Evolutionary conservation across 805 yeast species (phyloP).

Genomic region (Henningerozyma blattae): DNA sequence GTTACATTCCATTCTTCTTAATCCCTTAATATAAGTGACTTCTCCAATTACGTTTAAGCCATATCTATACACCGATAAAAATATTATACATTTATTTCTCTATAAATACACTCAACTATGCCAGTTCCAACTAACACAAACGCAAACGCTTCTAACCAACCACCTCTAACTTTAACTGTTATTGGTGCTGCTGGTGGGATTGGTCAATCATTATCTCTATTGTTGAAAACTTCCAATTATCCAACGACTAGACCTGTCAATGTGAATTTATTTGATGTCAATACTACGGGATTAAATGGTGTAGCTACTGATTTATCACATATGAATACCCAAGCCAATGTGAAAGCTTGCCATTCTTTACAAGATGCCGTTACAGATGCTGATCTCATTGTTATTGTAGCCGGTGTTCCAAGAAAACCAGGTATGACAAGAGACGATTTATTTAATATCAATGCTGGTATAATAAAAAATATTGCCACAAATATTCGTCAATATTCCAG

Average conservation of each 20-base stretch:
- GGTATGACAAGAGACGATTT: slow-evolving; percentile 85
- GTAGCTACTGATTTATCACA: slow-evolving; percentile 74
- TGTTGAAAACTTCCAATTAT: slow-evolving; percentile 57
- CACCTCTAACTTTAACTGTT: slow-evolving; percentile 1
- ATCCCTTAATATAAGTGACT: no score
- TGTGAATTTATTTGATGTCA: slow-evolving; percentile 56
- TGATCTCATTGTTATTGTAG: slow-evolving; percentile 80
- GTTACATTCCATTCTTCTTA: no score
- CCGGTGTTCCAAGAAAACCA: slow-evolving; percentile 84
- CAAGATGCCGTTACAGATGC: slow-evolving; percentile 61
- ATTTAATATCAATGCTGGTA: slow-evolving; percentile 73
- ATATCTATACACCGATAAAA: no score
- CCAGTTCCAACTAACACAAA: no score
- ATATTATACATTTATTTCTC: no score
- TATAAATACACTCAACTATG: no score
- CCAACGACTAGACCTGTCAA: slow-evolving; percentile 16
- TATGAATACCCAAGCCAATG: slow-evolving; percentile 63
- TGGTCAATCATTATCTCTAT: slow-evolving; percentile 59
- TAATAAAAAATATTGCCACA: slow-evolving; percentile 66
- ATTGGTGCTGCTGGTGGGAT: slow-evolving; percentile 78
- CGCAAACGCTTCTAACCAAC: no score
- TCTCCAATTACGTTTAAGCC: no score
- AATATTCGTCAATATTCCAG: not conserved
- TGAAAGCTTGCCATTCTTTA: slow-evolving; percentile 55
- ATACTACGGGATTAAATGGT: slow-evolving; percentile 55